These are phyloP conservation scores for Taiozyma onychis DNA, from an alignment of 1,139 yeast genomes.

Conservation along the genomic window DNA sequence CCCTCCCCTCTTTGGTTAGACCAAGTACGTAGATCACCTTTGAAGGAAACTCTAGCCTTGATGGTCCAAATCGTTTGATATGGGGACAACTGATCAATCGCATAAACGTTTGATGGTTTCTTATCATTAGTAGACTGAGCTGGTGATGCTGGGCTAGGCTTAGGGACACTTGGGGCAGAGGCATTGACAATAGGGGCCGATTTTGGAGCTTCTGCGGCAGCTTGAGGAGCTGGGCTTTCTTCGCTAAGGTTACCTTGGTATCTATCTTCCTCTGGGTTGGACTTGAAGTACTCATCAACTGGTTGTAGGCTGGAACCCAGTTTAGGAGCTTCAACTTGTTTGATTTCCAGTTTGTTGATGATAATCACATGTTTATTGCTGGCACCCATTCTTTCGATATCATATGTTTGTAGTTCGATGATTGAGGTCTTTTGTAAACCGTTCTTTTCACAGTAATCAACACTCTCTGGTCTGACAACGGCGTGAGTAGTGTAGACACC, in stretches of 20 bases:
- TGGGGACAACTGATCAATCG: conserved; percentile 88
- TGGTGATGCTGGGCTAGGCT: conserved; percentile 2
- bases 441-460: conserved; percentile 42
- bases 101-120: conserved; percentile 43
- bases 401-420: conserved; percentile 24
- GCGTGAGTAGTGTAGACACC: conserved; percentile 62
- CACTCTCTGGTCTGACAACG: conserved; percentile 55
- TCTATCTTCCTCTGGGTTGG: conserved; percentile 49
- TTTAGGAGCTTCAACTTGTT: conserved; percentile 37
- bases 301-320: conserved; percentile 35
- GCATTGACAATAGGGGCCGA: background rate
- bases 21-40: conserved; percentile 87
- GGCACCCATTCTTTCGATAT: conserved; percentile 38
- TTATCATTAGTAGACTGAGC: conserved; percentile 20
- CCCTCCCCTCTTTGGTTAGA: conserved; percentile 86
- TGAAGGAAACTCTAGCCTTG: conserved; percentile 84
- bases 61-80: conserved; percentile 89
- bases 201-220: conserved; percentile 13
- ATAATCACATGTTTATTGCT: conserved; percentile 50
- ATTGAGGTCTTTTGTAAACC: conserved; percentile 37
- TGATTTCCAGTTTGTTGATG: conserved; percentile 46
- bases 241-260: conserved; percentile 24
- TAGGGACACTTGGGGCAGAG: conserved; percentile 9
- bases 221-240: conserved; percentile 23
- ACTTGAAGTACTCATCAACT: conserved; percentile 47